These are phyloP conservation scores for Linum trigynum DNA, from an alignment of 345 rosid genomes.

Conservation along the genomic window DNA sequence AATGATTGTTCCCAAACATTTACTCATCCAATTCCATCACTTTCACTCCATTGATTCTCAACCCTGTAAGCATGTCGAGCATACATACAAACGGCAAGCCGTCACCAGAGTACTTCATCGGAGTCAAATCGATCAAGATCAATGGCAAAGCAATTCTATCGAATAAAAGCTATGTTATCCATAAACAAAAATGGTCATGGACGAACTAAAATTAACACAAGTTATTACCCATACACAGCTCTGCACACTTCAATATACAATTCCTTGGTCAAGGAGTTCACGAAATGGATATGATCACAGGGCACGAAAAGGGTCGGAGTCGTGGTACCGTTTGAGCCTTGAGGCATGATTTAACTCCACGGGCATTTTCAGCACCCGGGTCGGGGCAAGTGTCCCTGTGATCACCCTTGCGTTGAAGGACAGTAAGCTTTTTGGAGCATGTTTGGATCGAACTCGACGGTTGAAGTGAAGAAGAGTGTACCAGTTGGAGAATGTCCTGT, in stretches of 20 bases:
- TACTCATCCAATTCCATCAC: constrained; percentile 1
- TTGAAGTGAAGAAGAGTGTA: constrained; percentile 10
- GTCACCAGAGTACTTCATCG: constrained; percentile 13
- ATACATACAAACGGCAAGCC: neutral
- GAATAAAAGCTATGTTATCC: neutral
- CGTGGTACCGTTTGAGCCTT: neutral
- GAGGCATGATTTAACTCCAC: neutral
- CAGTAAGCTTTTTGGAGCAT: constrained; percentile 4
- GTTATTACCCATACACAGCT: constrained; percentile 18
- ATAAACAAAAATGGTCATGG: constrained; percentile 12
- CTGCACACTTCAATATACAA: too few species aligned
- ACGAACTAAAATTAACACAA: constrained; percentile 41
- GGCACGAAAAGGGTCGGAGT: neutral
- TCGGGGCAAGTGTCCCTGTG: neutral
- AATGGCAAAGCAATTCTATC: neutral
- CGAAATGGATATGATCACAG: too few species aligned
- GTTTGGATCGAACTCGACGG: constrained; percentile 15
- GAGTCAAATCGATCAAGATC: constrained; percentile 7
- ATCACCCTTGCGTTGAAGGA: constrained; percentile 6
- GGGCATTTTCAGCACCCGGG: neutral
- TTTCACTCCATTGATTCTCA: constrained; percentile 9
- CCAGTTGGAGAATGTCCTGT: constrained; percentile 26
- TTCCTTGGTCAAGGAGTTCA: too few species aligned
- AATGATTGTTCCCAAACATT: neutral
- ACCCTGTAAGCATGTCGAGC: constrained; percentile 4